Percentiles rank a stretch among this genome's conserved stretches.
Evolutionary conservation across 2,329 filamentous ascomycete species (phyloP).

Genomic region (Colletotrichum trifolii): DNA sequence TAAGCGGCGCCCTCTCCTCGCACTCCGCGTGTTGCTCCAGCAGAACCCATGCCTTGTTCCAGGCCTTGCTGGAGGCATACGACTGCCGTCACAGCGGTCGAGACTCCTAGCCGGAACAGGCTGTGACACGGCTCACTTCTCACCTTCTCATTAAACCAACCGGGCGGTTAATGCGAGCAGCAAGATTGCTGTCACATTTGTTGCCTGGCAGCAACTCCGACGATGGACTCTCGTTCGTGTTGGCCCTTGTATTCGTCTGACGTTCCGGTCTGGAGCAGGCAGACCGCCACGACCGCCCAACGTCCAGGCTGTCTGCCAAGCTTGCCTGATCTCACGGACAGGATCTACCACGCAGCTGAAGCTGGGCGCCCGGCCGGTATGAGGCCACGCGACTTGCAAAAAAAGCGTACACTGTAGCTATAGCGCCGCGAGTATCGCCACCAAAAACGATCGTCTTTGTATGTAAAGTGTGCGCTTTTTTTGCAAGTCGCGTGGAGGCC

Average conservation of each 20-base stretch:
- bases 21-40: conserved; percentile 26
- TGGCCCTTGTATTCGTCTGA: background rate
- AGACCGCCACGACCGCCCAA: conserved; percentile 9
- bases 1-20: background rate
- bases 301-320: background rate
- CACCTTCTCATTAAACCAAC: background rate
- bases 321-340: conserved; percentile 10
- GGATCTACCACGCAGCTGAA: conserved; percentile 7
- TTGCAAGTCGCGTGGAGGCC: too few relatives aligned
- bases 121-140: conserved; percentile 32
- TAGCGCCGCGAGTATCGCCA: too few relatives aligned
- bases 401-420: too few relatives aligned
- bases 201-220: conserved; percentile 2
- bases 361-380: conserved; percentile 14
- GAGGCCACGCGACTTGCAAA: too few relatives aligned
- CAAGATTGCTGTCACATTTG: conserved; percentile 6
- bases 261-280: background rate
- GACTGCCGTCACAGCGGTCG: conserved; percentile 19
- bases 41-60: conserved; percentile 21
- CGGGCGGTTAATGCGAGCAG: conserved; percentile 18
- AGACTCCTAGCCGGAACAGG: conserved; percentile 16
- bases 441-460: too few relatives aligned
- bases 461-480: too few relatives aligned
- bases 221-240: background rate
- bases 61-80: conserved; percentile 1